Evolutionary conservation across 2,329 filamentous ascomycete genomes (phyloP), one percentile per base, ranked within the genome.

Genomic region (Rhytidhysteron rufulum): DNA sequence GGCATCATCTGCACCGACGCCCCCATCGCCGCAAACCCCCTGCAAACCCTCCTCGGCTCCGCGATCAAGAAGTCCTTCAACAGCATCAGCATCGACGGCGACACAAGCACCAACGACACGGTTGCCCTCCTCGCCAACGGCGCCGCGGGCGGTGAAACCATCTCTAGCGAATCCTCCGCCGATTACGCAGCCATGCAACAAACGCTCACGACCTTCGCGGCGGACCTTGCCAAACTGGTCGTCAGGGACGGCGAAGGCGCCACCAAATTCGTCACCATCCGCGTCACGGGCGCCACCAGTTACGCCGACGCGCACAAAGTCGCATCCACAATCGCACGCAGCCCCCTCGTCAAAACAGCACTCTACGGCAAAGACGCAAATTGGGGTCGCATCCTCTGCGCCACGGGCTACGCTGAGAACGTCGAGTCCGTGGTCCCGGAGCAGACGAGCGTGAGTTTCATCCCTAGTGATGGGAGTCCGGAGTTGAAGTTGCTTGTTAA

Each of bases 71-170:
- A 82, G 45, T 95, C 88, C 0, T 98, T 97, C 77, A 97, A 98
- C 75, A 85, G 86, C 65, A 96, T 98, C 64, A 94, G 88, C 46
- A 87, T 98, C 45, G 93, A 98, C 65, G 93, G 93, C 44, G 93
- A 97, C 68, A 97, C 90, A 7, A 95, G 87, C 47, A 98, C 93
- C 44, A 98, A 98, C 69, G 93, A 98, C 71, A 97, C 91, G 0
- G 80, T 97, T 20, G 89, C 89, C 4, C 74, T 98, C 40, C 79
- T 98, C n/a, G 91, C 93, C 48, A 98, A 98, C 65, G 93, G 93
- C 47, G 89, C 88, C 15, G 91, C 88, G 0, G 88, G 88, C 39
- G 88, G 87, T 15, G 67, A 75, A 11, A 73, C 79, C 40, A 75
- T 91, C 38, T 65, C 70, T 1, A 73, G 74, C 1, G 70, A 76